Percentiles rank a stretch among this genome's conserved stretches.
Conservation (phyloP, 164 flowering plant genomes). For the Paratinospora sagittata region DNA sequence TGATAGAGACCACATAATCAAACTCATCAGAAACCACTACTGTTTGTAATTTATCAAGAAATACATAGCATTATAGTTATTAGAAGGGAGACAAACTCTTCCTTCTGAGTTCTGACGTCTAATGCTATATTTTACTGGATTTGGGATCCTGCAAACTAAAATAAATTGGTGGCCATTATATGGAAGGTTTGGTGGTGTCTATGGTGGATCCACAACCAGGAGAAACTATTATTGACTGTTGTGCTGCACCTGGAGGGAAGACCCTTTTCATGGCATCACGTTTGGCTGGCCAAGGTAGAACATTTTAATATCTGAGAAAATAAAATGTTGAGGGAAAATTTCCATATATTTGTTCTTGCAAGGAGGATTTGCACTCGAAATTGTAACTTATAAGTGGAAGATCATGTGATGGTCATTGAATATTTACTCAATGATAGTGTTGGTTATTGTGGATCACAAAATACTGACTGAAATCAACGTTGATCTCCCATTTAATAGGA, state of each 20-base stretch:
- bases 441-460: too few relatives aligned
- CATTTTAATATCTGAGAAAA: not conserved
- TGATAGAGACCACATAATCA: not conserved
- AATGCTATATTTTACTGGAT: not conserved
- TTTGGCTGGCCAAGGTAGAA: constrained; percentile 55
- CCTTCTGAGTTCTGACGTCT: not conserved
- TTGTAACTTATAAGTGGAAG: not conserved
- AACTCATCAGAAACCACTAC: too few relatives aligned
- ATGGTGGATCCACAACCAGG: constrained; percentile 83
- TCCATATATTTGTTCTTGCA: not conserved
- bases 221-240: constrained; percentile 72
- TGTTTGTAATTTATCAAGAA: too few relatives aligned
- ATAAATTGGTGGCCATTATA: not conserved
- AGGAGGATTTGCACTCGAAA: not conserved
- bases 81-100: too few relatives aligned
- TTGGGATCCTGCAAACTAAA: not conserved
- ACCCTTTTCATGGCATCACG: constrained; percentile 84
- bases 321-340: not conserved
- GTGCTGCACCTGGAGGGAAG: constrained; percentile 99
- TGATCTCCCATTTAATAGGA: too few relatives aligned
- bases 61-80: not conserved
- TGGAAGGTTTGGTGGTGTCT: constrained; percentile 75
- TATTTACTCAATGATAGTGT: too few relatives aligned
- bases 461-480: too few relatives aligned
- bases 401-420: too few relatives aligned